A percentile compares a stretch with the other conserved stretches of the same genome.
Evolutionary conservation across 2,329 filamentous ascomycete species (phyloP).

Genomic region (Colletotrichum cordylinicola): DNA sequence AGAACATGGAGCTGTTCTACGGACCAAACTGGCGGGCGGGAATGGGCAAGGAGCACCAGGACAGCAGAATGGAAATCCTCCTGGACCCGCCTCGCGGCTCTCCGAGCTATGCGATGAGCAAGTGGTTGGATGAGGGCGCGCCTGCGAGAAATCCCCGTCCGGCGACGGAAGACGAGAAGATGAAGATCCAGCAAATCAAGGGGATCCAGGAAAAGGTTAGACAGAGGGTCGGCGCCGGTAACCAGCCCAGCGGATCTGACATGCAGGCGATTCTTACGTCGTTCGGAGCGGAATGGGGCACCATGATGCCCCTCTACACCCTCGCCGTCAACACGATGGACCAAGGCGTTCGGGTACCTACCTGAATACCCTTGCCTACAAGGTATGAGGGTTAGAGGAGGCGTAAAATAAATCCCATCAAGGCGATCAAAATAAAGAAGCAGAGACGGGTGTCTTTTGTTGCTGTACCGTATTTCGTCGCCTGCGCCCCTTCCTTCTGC

Average conservation of each 20-base stretch:
- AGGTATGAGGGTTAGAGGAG: not conserved
- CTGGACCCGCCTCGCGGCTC: not conserved
- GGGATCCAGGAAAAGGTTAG: not conserved
- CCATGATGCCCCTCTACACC: not conserved
- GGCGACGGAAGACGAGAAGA: not conserved
- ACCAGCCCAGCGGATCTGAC: not conserved
- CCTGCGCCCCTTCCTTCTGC: fast-evolving
- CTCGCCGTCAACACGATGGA: slow-evolving; percentile 4
- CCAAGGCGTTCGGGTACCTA: not conserved
- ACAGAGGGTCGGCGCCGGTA: not conserved
- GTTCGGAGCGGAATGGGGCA: not conserved
- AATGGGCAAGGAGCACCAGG: not conserved
- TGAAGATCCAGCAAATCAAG: not conserved
- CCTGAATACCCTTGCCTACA: not conserved
- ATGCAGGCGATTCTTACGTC: not conserved
- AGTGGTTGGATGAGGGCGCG: not conserved
- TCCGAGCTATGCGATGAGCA: not conserved
- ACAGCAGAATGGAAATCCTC: not conserved
- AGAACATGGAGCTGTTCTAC: not conserved
- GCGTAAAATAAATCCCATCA: not conserved
- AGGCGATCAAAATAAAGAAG: not conserved
- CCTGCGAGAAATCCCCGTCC: not conserved
- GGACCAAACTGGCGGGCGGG: not conserved
- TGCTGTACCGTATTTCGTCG: not conserved
- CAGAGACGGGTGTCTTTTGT: not conserved